A percentile compares a stretch with the other conserved stretches of the same genome.
Conservation (phyloP, 176 grass and related monocot genomes). For the Phoenix roebelenii region DNA sequence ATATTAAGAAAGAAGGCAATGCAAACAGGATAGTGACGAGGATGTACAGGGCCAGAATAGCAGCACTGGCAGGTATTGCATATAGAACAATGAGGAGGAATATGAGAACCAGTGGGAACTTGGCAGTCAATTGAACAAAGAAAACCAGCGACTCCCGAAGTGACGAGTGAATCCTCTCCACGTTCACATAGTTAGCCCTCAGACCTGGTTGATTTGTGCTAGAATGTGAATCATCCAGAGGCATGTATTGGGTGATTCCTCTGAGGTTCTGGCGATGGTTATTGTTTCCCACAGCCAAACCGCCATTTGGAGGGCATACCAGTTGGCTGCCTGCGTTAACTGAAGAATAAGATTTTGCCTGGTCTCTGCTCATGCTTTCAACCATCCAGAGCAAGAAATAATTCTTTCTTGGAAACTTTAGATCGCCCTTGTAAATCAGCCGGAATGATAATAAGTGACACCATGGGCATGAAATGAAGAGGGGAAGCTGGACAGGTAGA, state of each 20-base stretch:
- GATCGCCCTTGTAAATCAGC: slow-evolving; percentile 10
- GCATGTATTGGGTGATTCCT: background rate
- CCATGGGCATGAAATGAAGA: slow-evolving; percentile 23
- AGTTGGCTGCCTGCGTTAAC: background rate
- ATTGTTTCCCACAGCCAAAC: background rate
- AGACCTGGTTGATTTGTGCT: background rate
- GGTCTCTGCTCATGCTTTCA: slow-evolving; percentile 2
- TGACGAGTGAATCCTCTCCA: background rate
- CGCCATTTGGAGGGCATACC: background rate
- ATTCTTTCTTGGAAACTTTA: slow-evolving; percentile 15
- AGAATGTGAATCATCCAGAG: background rate
- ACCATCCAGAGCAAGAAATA: slow-evolving; percentile 15
- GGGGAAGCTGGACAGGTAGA: slow-evolving; percentile 15
- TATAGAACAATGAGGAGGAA: slow-evolving; percentile 11
- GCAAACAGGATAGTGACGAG: slow-evolving; percentile 15
- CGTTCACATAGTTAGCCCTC: background rate
- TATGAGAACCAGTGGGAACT: slow-evolving; percentile 12
- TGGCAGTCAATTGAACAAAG: slow-evolving; percentile 2
- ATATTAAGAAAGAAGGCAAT: slow-evolving; percentile 6
- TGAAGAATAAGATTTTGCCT: background rate
- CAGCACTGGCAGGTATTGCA: slow-evolving; percentile 5
- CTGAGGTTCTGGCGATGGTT: background rate
- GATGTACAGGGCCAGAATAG: slow-evolving; percentile 10
- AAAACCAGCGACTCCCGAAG: slow-evolving; percentile 5
- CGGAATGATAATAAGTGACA: slow-evolving; percentile 13